phyloP scores from a whole-genome alignment of 208 protist genomes.

The Phytomonas sp. region DNA sequence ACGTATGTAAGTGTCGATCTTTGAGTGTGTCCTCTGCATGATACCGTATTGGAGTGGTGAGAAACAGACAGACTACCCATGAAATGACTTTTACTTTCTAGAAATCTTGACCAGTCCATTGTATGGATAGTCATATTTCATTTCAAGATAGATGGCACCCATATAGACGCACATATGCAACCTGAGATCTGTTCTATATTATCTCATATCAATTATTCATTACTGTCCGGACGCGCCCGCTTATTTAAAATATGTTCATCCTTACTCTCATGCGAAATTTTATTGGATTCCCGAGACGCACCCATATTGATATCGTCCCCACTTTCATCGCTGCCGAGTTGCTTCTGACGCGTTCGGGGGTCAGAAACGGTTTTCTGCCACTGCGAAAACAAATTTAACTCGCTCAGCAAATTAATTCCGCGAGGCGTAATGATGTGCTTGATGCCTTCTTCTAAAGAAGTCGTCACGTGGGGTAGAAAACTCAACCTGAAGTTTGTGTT shows the following conservation, averaged over 20 bases:
- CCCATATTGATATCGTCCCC: conserved; percentile 12
- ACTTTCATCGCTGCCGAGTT: conserved; percentile 13
- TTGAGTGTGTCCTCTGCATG: not conserved
- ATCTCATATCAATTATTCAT: not conserved
- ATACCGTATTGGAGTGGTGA: not conserved
- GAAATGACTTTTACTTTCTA: not conserved
- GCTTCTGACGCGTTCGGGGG: conserved; percentile 37
- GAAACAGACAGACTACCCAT: not conserved
- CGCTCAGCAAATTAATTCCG: conserved; percentile 17
- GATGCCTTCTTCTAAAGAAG: conserved; percentile 33
- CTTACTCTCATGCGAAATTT: not conserved
- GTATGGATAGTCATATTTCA: not conserved
- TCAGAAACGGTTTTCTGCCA: conserved; percentile 65
- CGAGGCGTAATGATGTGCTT: conserved; percentile 17
- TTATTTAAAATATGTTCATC: not conserved
- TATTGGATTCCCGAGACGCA: not conserved
- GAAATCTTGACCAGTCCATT: not conserved
- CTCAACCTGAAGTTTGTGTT: conserved; percentile 21
- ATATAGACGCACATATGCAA: not conserved
- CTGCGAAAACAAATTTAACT: conserved; percentile 59
- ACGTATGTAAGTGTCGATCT: not conserved
- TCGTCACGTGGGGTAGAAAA: conserved; percentile 19
- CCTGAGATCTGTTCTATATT: not conserved
- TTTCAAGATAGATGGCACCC: not conserved
- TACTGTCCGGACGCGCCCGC: not conserved